These are phyloP conservation scores for Guadua angustifolia DNA, from an alignment of 176 grass and related monocot species.

Conservation along the genomic window DNA sequence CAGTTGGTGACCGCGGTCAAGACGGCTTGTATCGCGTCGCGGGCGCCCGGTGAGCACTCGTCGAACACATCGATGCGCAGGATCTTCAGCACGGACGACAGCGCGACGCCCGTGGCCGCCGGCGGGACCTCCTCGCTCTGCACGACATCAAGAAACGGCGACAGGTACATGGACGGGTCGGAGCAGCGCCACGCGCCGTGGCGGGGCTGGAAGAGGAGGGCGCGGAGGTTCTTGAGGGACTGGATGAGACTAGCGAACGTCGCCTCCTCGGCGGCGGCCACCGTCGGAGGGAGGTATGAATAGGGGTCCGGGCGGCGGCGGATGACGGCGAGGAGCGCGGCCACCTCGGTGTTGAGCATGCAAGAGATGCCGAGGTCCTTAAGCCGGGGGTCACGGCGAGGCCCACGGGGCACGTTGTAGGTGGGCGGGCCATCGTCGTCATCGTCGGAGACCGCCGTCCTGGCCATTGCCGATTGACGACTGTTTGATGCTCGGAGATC, in stretches of 20 bases:
- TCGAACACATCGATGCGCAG: conserved; percentile 84
- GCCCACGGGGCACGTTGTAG: conserved; percentile 25
- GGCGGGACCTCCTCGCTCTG: conserved; percentile 74
- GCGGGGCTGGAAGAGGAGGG: conserved; percentile 81
- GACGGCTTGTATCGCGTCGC: conserved; percentile 71
- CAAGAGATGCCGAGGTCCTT: conserved; percentile 88
- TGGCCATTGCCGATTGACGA: conserved; percentile 38
- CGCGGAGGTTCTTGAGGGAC: conserved; percentile 76
- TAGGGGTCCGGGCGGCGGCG: conserved; percentile 68
- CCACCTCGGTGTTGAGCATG: conserved; percentile 97
- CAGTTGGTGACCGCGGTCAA: conserved; percentile 65
- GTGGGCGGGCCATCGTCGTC: conserved; percentile 48
- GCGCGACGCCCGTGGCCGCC: conserved; percentile 71
- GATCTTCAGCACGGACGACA: conserved; percentile 86
- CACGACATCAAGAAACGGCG: conserved; percentile 82
- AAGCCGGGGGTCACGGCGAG: conserved; percentile 53
- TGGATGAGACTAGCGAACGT: conserved; percentile 56
- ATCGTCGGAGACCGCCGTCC: conserved; percentile 42
- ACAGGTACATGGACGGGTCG: conserved; percentile 78
- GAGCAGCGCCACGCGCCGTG: conserved; percentile 73
- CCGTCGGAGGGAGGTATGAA: conserved; percentile 41
- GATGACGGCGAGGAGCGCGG: conserved; percentile 81
- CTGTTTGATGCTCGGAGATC: background rate
- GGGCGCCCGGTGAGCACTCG: conserved; percentile 78
- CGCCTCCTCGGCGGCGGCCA: conserved; percentile 48